Percentiles rank a stretch among this genome's conserved stretches.
phyloP scores from a whole-genome alignment of 495 filamentous ascomycete genomes.

The Massariosphaeria phaeospora region DNA sequence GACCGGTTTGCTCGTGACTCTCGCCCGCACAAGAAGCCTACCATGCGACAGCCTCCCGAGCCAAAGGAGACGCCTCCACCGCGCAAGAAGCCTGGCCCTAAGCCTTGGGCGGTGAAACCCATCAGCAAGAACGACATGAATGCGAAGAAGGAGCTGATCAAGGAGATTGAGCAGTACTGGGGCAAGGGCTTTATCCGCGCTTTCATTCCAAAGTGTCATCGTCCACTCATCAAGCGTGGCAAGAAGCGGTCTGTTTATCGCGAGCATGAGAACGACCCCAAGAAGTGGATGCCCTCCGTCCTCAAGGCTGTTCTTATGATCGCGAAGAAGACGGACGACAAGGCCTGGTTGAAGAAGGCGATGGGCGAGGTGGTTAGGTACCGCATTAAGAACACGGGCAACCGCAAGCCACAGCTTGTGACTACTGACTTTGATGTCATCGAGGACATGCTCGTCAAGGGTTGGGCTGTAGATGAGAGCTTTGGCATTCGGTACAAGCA shows the following conservation, averaged over 20 bases:
- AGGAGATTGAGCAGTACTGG: slow-evolving; percentile 21
- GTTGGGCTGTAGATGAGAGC: slow-evolving; percentile 8
- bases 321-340: slow-evolving; percentile 10
- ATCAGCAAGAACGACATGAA: slow-evolving; percentile 23
- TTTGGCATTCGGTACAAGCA: slow-evolving; percentile 25
- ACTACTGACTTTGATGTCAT: slow-evolving; percentile 28
- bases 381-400: slow-evolving; percentile 21
- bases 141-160: slow-evolving; percentile 18
- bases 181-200: slow-evolving; percentile 14
- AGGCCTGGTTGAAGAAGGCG: not conserved
- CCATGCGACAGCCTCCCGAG: no score
- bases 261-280: slow-evolving; percentile 14
- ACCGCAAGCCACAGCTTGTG: slow-evolving; percentile 23
- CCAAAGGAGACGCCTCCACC: no score
- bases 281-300: slow-evolving; percentile 18
- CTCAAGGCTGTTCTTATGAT: slow-evolving; percentile 19
- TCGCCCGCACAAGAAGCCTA: no score
- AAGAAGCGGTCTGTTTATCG: slow-evolving; percentile 8
- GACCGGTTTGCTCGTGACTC: no score
- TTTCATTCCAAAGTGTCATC: slow-evolving; percentile 18
- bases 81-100: slow-evolving; percentile 25
- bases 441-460: slow-evolving; percentile 13
- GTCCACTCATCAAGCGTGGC: slow-evolving; percentile 15
- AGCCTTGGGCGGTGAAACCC: not conserved
- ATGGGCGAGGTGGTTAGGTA: slow-evolving; percentile 21